These are phyloP conservation scores for Volvox carteri DNA, from an alignment of 163 green algal species.

Conservation along the genomic window DNA sequence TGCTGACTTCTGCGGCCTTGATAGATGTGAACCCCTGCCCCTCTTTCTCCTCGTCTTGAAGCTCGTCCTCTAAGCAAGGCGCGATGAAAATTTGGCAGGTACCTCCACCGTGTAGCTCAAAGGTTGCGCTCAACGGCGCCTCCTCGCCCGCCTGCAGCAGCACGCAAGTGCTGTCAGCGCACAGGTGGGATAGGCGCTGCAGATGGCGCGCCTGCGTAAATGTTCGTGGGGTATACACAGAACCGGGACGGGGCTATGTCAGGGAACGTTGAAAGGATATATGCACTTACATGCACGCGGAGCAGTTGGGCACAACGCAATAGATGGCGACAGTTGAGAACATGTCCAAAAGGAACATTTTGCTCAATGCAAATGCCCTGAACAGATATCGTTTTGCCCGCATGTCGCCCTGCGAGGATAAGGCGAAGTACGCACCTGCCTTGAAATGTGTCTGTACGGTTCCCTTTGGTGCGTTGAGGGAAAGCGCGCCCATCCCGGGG, in stretches of 20 bases:
- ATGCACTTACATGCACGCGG: too few relatives aligned
- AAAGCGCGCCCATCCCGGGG: background rate
- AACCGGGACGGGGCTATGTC: too few relatives aligned
- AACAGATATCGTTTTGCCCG: too few relatives aligned
- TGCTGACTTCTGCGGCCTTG: background rate
- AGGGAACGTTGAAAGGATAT: too few relatives aligned
- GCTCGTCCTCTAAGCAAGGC: background rate
- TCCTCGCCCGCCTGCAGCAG: slow-evolving; percentile 21
- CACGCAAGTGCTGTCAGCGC: background rate
- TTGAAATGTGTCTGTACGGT: slow-evolving; percentile 7
- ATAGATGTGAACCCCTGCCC: background rate
- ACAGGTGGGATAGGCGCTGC: slow-evolving; percentile 18
- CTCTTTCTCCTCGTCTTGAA: background rate
- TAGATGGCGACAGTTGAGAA: too few relatives aligned
- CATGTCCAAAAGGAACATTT: too few relatives aligned
- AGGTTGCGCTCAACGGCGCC: slow-evolving; percentile 25
- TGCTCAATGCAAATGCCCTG: too few relatives aligned
- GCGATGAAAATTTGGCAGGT: slow-evolving; percentile 36
- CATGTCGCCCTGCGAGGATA: too few relatives aligned
- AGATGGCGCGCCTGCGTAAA: slow-evolving; percentile 21
- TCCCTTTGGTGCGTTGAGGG: background rate
- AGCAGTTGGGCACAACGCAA: too few relatives aligned
- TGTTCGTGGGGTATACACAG: background rate
- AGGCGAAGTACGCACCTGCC: background rate
- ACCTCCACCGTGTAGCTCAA: background rate